phyloP scores from a whole-genome alignment of 768 basidiomycete species.

The Xanthoconium stramineum region DNA sequence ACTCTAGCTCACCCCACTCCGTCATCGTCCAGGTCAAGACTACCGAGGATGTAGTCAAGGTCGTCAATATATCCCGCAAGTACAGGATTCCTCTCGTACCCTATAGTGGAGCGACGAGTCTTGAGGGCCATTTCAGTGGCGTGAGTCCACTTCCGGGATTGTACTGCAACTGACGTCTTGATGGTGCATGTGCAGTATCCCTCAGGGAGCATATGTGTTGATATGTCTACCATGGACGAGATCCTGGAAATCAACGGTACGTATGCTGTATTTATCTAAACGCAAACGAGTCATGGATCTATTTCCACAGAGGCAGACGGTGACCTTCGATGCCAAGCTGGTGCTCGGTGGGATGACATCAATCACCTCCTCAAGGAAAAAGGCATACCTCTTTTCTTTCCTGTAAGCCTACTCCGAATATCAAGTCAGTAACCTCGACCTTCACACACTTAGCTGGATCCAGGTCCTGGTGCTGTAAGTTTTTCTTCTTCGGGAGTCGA shows the following conservation, averaged over 20 bases:
- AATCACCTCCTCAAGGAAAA: slow-evolving; percentile 64
- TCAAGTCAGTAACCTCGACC: neutral
- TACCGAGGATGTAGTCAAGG: slow-evolving; percentile 80
- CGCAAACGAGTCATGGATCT: neutral
- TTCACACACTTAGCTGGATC: slow-evolving; percentile 52
- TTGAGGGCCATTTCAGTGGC: slow-evolving; percentile 84
- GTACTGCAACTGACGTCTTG: neutral
- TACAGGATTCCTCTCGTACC: slow-evolving; percentile 75
- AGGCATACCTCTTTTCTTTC: slow-evolving; percentile 82
- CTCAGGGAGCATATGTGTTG: slow-evolving; percentile 65
- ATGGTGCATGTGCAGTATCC: slow-evolving; percentile 27
- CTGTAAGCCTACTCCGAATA: slow-evolving; percentile 43
- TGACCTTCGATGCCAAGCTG: slow-evolving; percentile 75
- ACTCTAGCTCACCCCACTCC: slow-evolving; percentile 54
- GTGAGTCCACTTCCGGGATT: slow-evolving; percentile 35
- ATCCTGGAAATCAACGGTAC: slow-evolving; percentile 55
- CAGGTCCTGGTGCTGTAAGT: slow-evolving; percentile 66
- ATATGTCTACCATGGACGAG: slow-evolving; percentile 63
- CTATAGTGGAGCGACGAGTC: slow-evolving; percentile 81
- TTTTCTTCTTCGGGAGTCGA: neutral
- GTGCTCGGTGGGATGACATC: slow-evolving; percentile 75
- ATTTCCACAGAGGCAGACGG: slow-evolving; percentile 55
- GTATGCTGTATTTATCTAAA: slow-evolving; percentile 19
- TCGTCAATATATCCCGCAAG: slow-evolving; percentile 73
- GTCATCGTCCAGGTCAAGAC: slow-evolving; percentile 55